Conservation (phyloP, 164 flowering plant species). For the Nelumbo lutea region DNA sequence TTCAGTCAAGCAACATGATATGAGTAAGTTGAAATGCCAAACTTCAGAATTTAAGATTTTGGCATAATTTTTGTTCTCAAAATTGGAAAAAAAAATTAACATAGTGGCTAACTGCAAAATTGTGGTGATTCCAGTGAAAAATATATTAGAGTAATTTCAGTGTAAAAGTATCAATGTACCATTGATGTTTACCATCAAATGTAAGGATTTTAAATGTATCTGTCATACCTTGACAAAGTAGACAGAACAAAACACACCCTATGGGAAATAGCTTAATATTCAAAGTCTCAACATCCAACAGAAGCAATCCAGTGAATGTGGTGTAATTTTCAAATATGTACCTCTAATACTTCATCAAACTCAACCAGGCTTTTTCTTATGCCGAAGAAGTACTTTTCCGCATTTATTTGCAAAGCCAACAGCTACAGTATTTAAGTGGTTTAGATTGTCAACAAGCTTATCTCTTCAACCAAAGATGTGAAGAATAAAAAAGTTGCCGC, state of each 20-base stretch:
- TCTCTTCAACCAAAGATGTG: neutral
- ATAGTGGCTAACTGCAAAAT: no score
- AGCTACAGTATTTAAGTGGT: conserved; percentile 46
- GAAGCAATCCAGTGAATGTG: neutral
- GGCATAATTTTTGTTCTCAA: neutral
- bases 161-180: no score
- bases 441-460: conserved; percentile 5
- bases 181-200: neutral
- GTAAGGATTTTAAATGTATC: neutral
- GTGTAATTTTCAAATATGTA: conserved; percentile 19
- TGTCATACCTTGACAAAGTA: neutral
- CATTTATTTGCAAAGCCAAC: conserved; percentile 79
- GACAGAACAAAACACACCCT: neutral
- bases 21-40: neutral
- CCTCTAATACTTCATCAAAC: conserved; percentile 99
- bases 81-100: no score
- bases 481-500: neutral
- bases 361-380: conserved; percentile 92
- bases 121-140: no score
- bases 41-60: neutral
- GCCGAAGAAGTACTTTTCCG: conserved; percentile 85
- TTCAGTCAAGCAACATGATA: neutral
- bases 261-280: neutral
- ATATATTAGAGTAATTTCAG: no score
- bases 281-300: neutral